Evolutionary conservation across 108 stramenopile species (phyloP).

Genomic region (Stephanodiscus triporus): DNA sequence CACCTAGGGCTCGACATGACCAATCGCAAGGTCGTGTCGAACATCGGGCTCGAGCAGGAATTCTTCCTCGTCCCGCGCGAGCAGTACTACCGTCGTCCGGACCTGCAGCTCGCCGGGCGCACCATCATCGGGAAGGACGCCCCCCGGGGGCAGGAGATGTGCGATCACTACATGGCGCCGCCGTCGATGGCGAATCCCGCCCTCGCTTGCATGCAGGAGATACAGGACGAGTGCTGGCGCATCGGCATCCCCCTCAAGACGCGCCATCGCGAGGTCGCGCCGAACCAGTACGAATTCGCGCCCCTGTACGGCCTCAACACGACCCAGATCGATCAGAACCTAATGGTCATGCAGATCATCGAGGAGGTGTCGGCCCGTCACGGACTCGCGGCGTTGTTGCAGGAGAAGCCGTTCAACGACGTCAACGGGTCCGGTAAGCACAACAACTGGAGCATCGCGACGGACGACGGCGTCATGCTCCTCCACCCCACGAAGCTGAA

Average conservation of each 20-base stretch:
- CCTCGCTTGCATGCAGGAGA: slow-evolving; percentile 92
- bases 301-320: slow-evolving; percentile 91
- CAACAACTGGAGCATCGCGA: slow-evolving; percentile 96
- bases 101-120: slow-evolving; percentile 92
- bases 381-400: slow-evolving; percentile 92
- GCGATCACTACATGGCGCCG: slow-evolving; percentile 95
- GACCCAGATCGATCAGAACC: slow-evolving; percentile 93
- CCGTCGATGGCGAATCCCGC: slow-evolving; percentile 80
- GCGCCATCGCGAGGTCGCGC: slow-evolving; percentile 95
- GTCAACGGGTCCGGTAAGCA: slow-evolving; percentile 97
- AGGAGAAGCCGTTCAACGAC: slow-evolving; percentile 97
- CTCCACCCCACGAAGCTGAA: slow-evolving; percentile 72
- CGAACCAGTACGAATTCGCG: slow-evolving; percentile 95
- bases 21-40: slow-evolving; percentile 67
- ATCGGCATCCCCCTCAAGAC: slow-evolving; percentile 92
- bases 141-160: slow-evolving; percentile 95
- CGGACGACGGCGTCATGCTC: slow-evolving; percentile 81
- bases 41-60: slow-evolving; percentile 97
- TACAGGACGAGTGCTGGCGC: slow-evolving; percentile 90
- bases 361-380: slow-evolving; percentile 91
- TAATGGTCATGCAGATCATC: slow-evolving; percentile 97
- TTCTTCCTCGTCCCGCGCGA: slow-evolving; percentile 95
- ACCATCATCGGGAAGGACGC: slow-evolving; percentile 94
- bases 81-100: slow-evolving; percentile 89
- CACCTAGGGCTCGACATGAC: slow-evolving; percentile 76